Evolutionary conservation across 257 asterid species (phyloP).

Genomic region (Plantago elongata): DNA sequence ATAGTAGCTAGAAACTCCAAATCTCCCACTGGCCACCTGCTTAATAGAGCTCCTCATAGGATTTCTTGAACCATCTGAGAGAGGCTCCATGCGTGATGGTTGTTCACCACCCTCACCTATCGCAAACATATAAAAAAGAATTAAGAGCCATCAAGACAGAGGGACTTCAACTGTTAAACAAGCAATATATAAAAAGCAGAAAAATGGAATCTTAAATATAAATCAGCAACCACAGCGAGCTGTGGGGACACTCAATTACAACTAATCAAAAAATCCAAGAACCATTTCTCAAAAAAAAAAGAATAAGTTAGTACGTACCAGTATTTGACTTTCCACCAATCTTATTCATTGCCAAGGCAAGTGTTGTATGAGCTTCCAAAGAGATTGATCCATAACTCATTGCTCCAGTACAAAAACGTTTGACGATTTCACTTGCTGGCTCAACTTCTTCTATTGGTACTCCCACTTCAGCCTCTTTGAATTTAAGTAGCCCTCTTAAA

Average conservation of each 20-base stretch:
- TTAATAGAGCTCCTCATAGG: conserved; percentile 95
- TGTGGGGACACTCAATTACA: neutral
- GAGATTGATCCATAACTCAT: conserved; percentile 99
- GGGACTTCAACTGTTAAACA: neutral
- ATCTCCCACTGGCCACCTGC: conserved; percentile 99
- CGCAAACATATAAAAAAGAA: conserved; percentile 7
- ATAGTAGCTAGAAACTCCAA: conserved; percentile 97
- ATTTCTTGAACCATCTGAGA: conserved; percentile 80
- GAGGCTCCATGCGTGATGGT: conserved; percentile 97
- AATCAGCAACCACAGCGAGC: neutral
- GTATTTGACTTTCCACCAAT: conserved; percentile 96
- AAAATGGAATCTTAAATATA: neutral
- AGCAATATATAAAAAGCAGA: neutral
- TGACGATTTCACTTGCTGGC: conserved; percentile 91
- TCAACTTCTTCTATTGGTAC: conserved; percentile 88
- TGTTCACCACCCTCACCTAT: conserved; percentile 99
- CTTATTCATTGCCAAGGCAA: conserved; percentile 92
- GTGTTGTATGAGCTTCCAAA: conserved; percentile 89
- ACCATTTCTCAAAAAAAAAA: neutral
- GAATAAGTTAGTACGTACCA: conserved; percentile 36
- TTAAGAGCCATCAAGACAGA: conserved; percentile 6
- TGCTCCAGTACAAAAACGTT: conserved; percentile 93
- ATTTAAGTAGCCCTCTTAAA: conserved; percentile 92
- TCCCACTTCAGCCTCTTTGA: conserved; percentile 55
- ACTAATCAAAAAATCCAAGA: neutral